These are phyloP conservation scores for cucumber (Cucumis sativus) DNA, from an alignment of 306 rosid genomes.

Conservation along the genomic window Cucumber_9930_V3 NC_026655.2:1322001-1322500, in stretches of 20 bases:
- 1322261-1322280: no score
- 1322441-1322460: no score
- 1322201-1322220: not conserved
- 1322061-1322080: conserved; percentile 61
- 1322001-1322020: conserved; percentile 90
- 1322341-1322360: not conserved
- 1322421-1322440: not conserved
- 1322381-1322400: not conserved
- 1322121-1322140: conserved; percentile 52
- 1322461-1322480: no score
- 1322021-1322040: conserved; percentile 81
- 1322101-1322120: conserved; percentile 75
- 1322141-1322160: conserved; percentile 13
- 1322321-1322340: not conserved
- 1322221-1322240: not conserved
- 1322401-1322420: not conserved
- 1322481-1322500: no score
- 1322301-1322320: no score
- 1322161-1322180: conserved; percentile 3
- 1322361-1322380: not conserved
- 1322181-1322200: not conserved
- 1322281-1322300: no score
- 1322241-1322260: not conserved
- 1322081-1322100: conserved; percentile 81
- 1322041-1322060: conserved; percentile 67